Percentiles rank a stretch among this genome's conserved stretches.
Evolutionary conservation across 352 stramenopile genomes (phyloP).

Genomic region (Phytophthora citricola): DNA sequence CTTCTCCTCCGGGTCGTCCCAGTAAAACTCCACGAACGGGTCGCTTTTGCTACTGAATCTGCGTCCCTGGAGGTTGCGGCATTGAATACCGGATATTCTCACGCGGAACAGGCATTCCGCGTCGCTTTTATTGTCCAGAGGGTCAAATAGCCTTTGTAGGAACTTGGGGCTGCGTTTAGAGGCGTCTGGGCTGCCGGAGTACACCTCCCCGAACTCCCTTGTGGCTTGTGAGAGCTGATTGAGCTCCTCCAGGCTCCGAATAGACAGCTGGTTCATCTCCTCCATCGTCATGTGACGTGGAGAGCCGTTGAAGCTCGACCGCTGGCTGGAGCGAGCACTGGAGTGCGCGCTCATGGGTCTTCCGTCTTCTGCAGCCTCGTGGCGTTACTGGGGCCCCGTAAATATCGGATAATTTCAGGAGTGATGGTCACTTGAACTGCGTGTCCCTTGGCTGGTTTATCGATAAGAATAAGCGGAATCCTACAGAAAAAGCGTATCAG

Average conservation of each 20-base stretch:
- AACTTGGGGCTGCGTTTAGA: slow-evolving; percentile 66
- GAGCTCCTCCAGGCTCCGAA: slow-evolving; percentile 60
- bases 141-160: slow-evolving; percentile 73
- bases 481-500: background rate
- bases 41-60: slow-evolving; percentile 87
- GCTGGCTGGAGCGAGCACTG: slow-evolving; percentile 32
- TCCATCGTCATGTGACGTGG: slow-evolving; percentile 53
- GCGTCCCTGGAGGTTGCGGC: slow-evolving; percentile 82
- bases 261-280: slow-evolving; percentile 44
- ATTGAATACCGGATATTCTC: slow-evolving; percentile 88
- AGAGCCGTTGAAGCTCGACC: slow-evolving; percentile 52
- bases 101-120: slow-evolving; percentile 86
- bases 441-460: slow-evolving; percentile 5
- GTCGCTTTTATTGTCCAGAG: slow-evolving; percentile 59
- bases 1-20: slow-evolving; percentile 76
- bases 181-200: slow-evolving; percentile 43
- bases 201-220: slow-evolving; percentile 78
- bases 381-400: background rate
- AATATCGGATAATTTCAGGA: slow-evolving; percentile 2
- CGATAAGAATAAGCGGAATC: background rate
- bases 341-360: slow-evolving; percentile 23
- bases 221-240: slow-evolving; percentile 82
- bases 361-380: slow-evolving; percentile 1
- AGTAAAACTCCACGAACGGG: slow-evolving; percentile 90
- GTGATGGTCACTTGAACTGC: slow-evolving; percentile 20